A percentile compares a stretch with the other conserved stretches of the same genome.
These are phyloP conservation scores for Nannizziopsis barbatae DNA, from an alignment of 2,329 filamentous ascomycete genomes.

Conservation along the genomic window DNA sequence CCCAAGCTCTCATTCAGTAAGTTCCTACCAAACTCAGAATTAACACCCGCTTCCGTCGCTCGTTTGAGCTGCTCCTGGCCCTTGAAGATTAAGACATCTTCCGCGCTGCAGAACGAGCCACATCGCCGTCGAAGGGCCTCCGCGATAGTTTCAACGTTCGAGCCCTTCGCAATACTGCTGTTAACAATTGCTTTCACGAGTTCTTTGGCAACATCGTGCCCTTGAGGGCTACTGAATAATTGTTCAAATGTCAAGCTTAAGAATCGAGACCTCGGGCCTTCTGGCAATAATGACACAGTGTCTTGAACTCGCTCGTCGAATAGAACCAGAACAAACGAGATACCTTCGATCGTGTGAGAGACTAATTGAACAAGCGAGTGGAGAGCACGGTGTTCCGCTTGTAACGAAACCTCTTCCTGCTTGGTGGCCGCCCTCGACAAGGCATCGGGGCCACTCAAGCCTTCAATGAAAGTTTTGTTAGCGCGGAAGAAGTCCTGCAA, in stretches of 20 bases:
- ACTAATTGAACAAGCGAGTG: conserved; percentile 77
- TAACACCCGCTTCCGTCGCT: conserved; percentile 64
- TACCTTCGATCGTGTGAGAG: conserved; percentile 85
- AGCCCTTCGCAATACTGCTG: conserved; percentile 89
- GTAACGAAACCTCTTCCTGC: conserved; percentile 82
- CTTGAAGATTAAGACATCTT: conserved; percentile 97
- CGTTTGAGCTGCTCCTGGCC: conserved; percentile 89
- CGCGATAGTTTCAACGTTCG: conserved; percentile 93
- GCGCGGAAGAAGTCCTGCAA: conserved; percentile 69
- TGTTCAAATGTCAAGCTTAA: conserved; percentile 73
- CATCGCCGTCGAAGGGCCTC: conserved; percentile 86
- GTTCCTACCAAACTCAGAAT: conserved; percentile 64
- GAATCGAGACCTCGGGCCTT: conserved; percentile 56
- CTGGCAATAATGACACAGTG: conserved; percentile 66
- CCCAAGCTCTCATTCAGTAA: conserved; percentile 79
- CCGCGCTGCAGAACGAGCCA: conserved; percentile 92
- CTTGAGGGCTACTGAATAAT: conserved; percentile 67
- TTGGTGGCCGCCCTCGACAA: conserved; percentile 66
- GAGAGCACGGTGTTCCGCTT: conserved; percentile 87
- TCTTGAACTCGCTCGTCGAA: conserved; percentile 90
- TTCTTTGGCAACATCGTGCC: conserved; percentile 82
- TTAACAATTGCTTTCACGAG: conserved; percentile 97
- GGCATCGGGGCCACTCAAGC: conserved; percentile 79
- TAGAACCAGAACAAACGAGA: conserved; percentile 87
- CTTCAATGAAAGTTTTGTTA: conserved; percentile 89